Percentiles rank a stretch among this genome's conserved stretches.
Evolutionary conservation across 1,284 basidiomycete genomes (phyloP).

Genomic region (Ganoderma lingzhi): DNA sequence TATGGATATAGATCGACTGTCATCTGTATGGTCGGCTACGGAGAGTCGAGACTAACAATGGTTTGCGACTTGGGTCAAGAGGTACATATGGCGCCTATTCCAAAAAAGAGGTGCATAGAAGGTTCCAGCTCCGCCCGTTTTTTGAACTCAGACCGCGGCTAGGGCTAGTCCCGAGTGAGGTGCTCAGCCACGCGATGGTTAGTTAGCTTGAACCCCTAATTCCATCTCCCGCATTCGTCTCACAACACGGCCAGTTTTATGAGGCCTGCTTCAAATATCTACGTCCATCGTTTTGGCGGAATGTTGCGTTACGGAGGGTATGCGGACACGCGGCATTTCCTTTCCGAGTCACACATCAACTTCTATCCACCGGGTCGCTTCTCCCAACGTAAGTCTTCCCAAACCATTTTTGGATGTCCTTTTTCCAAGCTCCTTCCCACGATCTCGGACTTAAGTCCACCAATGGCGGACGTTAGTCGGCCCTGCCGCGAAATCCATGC

Average conservation of each 20-base stretch:
- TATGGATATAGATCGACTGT: too few relatives aligned
- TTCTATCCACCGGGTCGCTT: conserved; percentile 5
- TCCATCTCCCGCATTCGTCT: neutral
- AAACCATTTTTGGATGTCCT: neutral
- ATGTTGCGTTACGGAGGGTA: neutral
- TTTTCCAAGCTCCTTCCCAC: neutral
- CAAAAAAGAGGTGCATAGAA: conserved; percentile 19
- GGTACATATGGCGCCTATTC: neutral
- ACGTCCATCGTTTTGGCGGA: neutral
- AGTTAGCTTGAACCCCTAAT: neutral
- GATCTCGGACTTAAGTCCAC: conserved; percentile 12
- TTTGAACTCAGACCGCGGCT: neutral
- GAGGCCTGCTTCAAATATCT: neutral
- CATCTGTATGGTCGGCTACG: too few relatives aligned
- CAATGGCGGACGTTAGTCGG: neutral
- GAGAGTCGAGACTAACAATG: neutral
- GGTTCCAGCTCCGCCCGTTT: conserved; percentile 22
- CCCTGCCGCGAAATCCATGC: neutral
- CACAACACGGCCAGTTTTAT: neutral
- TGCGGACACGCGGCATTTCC: conserved; percentile 8
- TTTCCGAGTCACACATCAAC: conserved; percentile 2
- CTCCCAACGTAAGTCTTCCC: conserved; percentile 3
- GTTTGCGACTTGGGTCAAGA: neutral
- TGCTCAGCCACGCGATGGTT: conserved; percentile 13
- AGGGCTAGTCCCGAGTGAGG: neutral